Percentiles rank a stretch among this genome's conserved stretches.
Conservation (phyloP, 2,329 filamentous ascomycete genomes). For the Rutstroemia sp. region DNA sequence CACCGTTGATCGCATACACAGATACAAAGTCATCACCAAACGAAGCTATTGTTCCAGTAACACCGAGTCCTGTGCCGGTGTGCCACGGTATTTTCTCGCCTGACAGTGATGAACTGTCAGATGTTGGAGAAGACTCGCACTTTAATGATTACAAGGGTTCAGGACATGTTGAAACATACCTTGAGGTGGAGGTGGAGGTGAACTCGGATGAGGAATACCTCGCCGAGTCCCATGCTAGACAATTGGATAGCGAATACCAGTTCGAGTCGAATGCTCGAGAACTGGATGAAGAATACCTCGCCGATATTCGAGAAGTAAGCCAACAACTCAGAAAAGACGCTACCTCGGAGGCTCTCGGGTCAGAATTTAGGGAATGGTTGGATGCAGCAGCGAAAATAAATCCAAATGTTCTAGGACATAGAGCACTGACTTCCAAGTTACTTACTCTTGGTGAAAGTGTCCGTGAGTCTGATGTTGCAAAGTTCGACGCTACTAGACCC, state of each 20-base stretch:
- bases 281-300: background rate
- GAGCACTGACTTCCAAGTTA: background rate
- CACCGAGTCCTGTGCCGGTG: background rate
- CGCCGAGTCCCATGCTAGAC: background rate
- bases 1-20: background rate
- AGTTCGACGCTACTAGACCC: background rate
- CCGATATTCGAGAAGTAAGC: background rate
- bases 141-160: background rate
- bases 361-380: background rate
- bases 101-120: background rate
- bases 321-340: background rate
- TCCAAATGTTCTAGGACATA: background rate
- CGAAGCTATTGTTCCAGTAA: background rate
- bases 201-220: slow-evolving; percentile 1
- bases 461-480: background rate
- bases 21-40: background rate
- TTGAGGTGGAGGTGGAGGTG: background rate
- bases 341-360: background rate
- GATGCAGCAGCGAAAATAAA: background rate
- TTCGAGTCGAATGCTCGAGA: too few species aligned
- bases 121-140: background rate
- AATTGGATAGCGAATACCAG: too few species aligned
- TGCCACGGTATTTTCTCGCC: background rate
- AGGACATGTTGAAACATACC: background rate
- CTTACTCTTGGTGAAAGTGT: background rate